These are phyloP conservation scores for Fennellomyces sp. DNA, from an alignment of 371 early-diverging fungal genomes.

Conservation along the genomic window DNA sequence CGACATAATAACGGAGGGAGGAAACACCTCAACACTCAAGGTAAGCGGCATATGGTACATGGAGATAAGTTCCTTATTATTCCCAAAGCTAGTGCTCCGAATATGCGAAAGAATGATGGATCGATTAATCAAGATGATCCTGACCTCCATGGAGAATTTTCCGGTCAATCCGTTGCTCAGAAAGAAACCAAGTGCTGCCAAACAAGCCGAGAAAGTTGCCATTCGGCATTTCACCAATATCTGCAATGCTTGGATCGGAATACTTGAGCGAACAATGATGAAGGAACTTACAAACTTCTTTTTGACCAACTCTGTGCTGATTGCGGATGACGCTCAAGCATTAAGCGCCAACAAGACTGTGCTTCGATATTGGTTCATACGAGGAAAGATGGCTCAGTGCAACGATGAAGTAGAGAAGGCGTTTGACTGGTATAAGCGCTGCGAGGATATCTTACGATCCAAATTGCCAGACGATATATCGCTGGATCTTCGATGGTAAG, in stretches of 20 bases:
- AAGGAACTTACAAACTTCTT: neutral
- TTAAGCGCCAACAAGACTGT: slow-evolving; percentile 6
- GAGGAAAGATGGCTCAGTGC: slow-evolving; percentile 53
- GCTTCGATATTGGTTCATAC: slow-evolving; percentile 36
- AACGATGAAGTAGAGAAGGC: slow-evolving; percentile 48
- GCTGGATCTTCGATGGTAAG: slow-evolving; percentile 43
- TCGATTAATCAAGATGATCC: slow-evolving; percentile 19
- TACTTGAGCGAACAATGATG: slow-evolving; percentile 19
- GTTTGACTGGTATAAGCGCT: slow-evolving; percentile 39
- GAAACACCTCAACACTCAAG: neutral
- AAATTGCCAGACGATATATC: neutral
- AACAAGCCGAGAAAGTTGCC: slow-evolving; percentile 12
- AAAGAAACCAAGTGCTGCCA: slow-evolving; percentile 7
- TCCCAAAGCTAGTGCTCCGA: slow-evolving; percentile 16
- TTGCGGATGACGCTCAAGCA: neutral
- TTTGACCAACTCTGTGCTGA: neutral
- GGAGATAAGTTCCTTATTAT: neutral
- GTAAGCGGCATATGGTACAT: slow-evolving; percentile 10
- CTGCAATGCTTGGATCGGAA: slow-evolving; percentile 15
- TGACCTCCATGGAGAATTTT: neutral
- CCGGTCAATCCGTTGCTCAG: neutral
- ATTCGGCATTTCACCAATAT: slow-evolving; percentile 9
- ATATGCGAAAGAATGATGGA: slow-evolving; percentile 36
- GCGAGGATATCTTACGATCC: slow-evolving; percentile 20
- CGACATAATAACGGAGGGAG: neutral